Evolutionary conservation across 306 rosid genomes (phyloP).

Genomic region (Dalbergia cultrata): DNA sequence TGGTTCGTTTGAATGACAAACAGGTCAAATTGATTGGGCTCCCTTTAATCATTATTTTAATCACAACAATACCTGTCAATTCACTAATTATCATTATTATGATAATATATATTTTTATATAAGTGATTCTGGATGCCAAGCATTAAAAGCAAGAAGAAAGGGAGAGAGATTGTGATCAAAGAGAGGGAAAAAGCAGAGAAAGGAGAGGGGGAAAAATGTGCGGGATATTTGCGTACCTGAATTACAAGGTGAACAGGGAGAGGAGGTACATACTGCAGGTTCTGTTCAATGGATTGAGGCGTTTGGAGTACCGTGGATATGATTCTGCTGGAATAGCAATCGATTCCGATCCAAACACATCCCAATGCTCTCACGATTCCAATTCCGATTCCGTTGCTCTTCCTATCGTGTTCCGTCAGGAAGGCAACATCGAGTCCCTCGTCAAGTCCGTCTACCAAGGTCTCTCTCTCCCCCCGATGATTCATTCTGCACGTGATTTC

Average conservation of each 20-base stretch:
- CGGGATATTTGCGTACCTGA: constrained; percentile 97
- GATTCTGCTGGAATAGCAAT: constrained; percentile 96
- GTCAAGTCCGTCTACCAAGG: constrained; percentile 93
- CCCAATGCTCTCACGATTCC: constrained; percentile 39
- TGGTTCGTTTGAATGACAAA: not conserved
- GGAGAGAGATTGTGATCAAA: not conserved
- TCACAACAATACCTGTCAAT: no score
- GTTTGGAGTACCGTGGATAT: constrained; percentile 94
- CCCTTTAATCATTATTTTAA: not conserved
- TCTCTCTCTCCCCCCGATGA: not conserved
- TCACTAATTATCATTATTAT: no score
- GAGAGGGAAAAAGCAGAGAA: not conserved
- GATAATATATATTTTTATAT: no score
- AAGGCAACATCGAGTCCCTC: constrained; percentile 93
- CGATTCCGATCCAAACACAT: constrained; percentile 55
- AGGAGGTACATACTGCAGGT: constrained; percentile 89
- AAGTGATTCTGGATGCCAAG: no score
- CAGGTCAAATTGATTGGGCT: constrained; percentile 43
- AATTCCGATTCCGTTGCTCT: constrained; percentile 40
- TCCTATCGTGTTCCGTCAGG: constrained; percentile 86
- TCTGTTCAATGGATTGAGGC: constrained; percentile 85
- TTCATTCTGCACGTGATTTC: not conserved
- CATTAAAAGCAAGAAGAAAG: not conserved
- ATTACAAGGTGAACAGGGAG: constrained; percentile 82
- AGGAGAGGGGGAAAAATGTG: constrained; percentile 64